A percentile compares a stretch with the other conserved stretches of the same genome.
Conservation (phyloP, 208 protist genomes). For the Novymonas esmeraldas region DNA sequence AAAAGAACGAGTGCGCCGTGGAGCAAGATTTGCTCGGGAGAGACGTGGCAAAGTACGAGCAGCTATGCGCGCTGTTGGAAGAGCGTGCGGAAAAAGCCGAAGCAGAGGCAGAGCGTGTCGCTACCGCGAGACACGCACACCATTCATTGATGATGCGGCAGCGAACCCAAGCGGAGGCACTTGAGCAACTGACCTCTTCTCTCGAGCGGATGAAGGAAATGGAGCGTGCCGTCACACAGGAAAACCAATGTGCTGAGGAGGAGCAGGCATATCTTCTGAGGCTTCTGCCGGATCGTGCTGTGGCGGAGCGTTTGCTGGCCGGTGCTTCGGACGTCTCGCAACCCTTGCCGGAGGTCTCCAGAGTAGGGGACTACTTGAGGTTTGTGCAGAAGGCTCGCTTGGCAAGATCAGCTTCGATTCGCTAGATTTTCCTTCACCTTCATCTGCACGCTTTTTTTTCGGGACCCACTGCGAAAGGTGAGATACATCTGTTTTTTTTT, state of each 20-base stretch:
- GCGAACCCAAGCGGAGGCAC: not conserved
- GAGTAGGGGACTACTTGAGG: not conserved
- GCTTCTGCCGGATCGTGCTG: not conserved
- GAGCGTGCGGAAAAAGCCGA: not conserved
- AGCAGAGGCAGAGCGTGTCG: not conserved
- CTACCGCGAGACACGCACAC: conserved; percentile 1
- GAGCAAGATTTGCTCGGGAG: conserved; percentile 1
- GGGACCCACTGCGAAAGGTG: too few species aligned
- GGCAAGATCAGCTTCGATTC: not conserved
- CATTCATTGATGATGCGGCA: not conserved
- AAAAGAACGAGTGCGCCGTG: not conserved
- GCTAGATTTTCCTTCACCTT: not conserved
- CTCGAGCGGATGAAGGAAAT: conserved; percentile 7
- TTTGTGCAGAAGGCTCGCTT: conserved; percentile 18
- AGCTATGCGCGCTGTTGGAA: not conserved
- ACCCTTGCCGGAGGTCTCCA: not conserved
- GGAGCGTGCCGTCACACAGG: not conserved
- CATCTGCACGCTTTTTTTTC: not conserved
- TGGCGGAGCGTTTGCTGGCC: not conserved
- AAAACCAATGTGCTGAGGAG: conserved; percentile 11
- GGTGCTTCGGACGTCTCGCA: not conserved
- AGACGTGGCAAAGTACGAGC: not conserved
- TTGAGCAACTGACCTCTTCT: not conserved
- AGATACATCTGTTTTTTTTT: conserved; percentile 1
- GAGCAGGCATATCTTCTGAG: conserved; percentile 11